Percentiles rank a stretch among this genome's conserved stretches.
phyloP scores from a whole-genome alignment of 139 green algal species.

The Marvania coccoides region DNA sequence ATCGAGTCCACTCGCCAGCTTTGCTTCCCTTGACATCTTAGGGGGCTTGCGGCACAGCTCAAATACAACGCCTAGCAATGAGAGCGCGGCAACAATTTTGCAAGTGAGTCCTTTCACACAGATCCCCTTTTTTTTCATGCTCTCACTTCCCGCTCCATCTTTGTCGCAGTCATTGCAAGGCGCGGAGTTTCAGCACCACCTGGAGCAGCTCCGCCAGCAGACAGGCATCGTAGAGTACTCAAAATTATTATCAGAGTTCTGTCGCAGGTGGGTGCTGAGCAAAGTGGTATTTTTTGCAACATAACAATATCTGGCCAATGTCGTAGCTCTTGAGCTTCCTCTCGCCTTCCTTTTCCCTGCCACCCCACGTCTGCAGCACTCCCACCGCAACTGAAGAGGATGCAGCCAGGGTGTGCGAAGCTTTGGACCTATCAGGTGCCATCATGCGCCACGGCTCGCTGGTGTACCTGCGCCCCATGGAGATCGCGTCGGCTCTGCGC shows the following conservation, averaged over 20 bases:
- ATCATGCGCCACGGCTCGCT: slow-evolving; percentile 19
- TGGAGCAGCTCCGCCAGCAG: background rate
- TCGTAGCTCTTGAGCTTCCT: too few relatives aligned
- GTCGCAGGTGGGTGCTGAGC: background rate
- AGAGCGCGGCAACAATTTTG: too few relatives aligned
- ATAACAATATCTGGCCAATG: too few relatives aligned
- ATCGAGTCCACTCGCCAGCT: too few relatives aligned
- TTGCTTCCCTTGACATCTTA: too few relatives aligned
- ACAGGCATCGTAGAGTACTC: background rate
- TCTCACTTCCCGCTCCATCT: too few relatives aligned
- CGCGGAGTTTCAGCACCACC: slow-evolving; percentile 1
- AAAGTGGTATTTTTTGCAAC: background rate
- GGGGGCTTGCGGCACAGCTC: too few relatives aligned
- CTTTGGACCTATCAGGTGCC: slow-evolving; percentile 19
- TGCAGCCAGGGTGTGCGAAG: slow-evolving; percentile 17
- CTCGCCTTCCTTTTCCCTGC: too few relatives aligned
- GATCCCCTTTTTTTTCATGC: background rate
- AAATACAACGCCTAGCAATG: too few relatives aligned
- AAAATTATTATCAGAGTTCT: slow-evolving; percentile 6
- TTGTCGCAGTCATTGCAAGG: background rate
- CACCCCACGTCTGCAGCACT: too few relatives aligned
- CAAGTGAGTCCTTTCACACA: background rate
- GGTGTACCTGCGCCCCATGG: slow-evolving; percentile 23
- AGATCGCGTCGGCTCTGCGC: slow-evolving; percentile 18
- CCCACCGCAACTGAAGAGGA: slow-evolving; percentile 6